Base-by-base conservation (phyloP, 2,329 filamentous ascomycete genomes). In the Escovopsis sp. region DNA sequence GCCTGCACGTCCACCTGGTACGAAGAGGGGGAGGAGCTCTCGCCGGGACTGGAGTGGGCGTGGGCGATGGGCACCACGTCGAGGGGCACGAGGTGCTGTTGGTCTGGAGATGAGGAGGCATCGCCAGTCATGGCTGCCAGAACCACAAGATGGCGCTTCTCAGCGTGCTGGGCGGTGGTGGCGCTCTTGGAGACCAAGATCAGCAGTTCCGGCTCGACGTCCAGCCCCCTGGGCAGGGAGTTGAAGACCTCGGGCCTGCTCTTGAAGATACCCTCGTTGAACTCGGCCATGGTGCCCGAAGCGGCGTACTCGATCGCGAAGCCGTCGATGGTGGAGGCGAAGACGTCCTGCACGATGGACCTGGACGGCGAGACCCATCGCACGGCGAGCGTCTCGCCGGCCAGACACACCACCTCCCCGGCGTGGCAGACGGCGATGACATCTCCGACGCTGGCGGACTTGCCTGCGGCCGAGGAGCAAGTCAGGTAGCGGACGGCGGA, bases 1-100 rank as follows among this genome's bases (percentile, higher is more conserved):
- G 72, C 70, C 15, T 69, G 67, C 17, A 73, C 57, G 42, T 86
- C 73, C 2, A 84, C 55, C 21, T 68, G 65, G 45, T 71, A 78
- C 4, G 51, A 43, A 4, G 37, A 25, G 4, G 50, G 42, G 12
- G 44, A 47, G 8, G 21, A 25, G 8, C 8, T 9, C 21, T 25
- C 21, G 21, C 21, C 11, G 4, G 21, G n/a, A n/a, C n/a, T 11
- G 8, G 21, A 25, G 21, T 25, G 3, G 21, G 21, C 8, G 9
- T 8, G 21, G 27, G 48, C 49, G 23, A 63, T 49, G 19, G 53
- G 61, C 15, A 55, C 55, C 21, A 61, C 53, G 33, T 62, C 59
- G 6, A 64, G 47, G 11, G 57, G 54, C 0, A 60, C 52, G 16
- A 64, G 37, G 25, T 55, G 53, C 35, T 60, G 57, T 17, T 51